Conservation (phyloP, 2,329 filamentous ascomycete species). For the Apiospora koreana region DNA sequence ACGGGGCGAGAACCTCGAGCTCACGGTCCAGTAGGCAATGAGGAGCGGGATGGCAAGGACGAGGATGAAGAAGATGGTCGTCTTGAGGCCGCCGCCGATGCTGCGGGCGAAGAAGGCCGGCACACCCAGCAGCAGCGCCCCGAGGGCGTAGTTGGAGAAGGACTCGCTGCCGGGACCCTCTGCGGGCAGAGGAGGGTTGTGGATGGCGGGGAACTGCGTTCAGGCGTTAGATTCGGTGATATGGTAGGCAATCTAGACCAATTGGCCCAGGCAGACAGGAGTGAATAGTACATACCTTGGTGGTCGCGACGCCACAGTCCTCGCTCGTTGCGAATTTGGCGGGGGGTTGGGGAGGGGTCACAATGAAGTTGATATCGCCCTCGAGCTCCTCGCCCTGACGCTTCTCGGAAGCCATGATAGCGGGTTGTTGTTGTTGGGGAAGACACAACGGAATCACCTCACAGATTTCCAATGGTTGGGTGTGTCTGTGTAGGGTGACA, state of each 20-base stretch:
- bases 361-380: conserved; percentile 44
- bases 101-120: conserved; percentile 80
- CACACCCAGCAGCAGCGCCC: conserved; percentile 66
- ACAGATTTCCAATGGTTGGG: not conserved
- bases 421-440: not conserved
- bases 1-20: conserved; percentile 77
- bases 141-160: conserved; percentile 80
- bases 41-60: conserved; percentile 77
- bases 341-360: conserved; percentile 38
- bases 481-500: not conserved
- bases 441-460: not conserved
- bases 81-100: conserved; percentile 79
- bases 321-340: conserved; percentile 71
- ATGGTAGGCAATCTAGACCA: not conserved
- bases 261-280: not conserved
- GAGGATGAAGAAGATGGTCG: conserved; percentile 79
- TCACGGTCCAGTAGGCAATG: conserved; percentile 74
- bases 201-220: conserved; percentile 75
- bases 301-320: conserved; percentile 53
- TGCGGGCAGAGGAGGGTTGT: conserved; percentile 88
- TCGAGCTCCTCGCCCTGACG: conserved; percentile 26
- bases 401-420: conserved; percentile 22
- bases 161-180: conserved; percentile 78
- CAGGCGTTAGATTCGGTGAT: not conserved
- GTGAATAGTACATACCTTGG: conserved; percentile 42